Percentiles rank a stretch among this genome's conserved stretches.
These are phyloP conservation scores for Acmispon strigosus DNA, from an alignment of 306 rosid genomes.

Conservation along the genomic window DNA sequence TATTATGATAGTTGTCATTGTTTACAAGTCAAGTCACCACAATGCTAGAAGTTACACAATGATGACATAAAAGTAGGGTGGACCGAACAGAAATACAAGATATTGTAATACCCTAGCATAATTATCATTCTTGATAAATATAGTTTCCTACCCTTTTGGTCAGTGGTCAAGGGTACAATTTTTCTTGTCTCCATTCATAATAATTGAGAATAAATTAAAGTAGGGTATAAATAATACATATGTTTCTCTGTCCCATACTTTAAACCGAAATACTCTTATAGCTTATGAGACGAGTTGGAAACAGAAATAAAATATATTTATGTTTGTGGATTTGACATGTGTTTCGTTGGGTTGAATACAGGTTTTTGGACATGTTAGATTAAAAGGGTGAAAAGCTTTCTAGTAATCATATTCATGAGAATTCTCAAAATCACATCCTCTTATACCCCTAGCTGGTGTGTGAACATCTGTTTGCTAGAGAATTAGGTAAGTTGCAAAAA, in stretches of 20 bases:
- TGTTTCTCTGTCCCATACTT: neutral
- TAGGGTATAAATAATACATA: neutral
- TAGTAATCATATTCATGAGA: neutral
- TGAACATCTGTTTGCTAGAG: neutral
- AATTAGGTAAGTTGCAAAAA: neutral
- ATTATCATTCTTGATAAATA: conserved; percentile 6
- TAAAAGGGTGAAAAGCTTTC: neutral
- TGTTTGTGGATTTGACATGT: neutral
- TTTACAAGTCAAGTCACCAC: conserved; percentile 19
- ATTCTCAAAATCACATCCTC: neutral
- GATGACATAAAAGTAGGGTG: neutral
- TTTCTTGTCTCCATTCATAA: conserved; percentile 3
- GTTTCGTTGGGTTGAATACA: neutral
- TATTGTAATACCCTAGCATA: neutral
- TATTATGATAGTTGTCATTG: conserved; percentile 14
- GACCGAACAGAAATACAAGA: neutral
- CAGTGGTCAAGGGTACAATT: conserved; percentile 16
- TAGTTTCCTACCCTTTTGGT: neutral
- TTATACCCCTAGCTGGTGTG: neutral
- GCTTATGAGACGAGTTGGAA: neutral
- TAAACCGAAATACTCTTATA: neutral
- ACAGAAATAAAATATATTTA: neutral
- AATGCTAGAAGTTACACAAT: conserved; percentile 12
- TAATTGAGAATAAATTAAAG: conserved; percentile 3
- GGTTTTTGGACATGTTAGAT: neutral